A percentile compares a stretch with the other conserved stretches of the same genome.
Conservation (phyloP, 2,329 filamentous ascomycete genomes). For the Penicillium sp. region DNA sequence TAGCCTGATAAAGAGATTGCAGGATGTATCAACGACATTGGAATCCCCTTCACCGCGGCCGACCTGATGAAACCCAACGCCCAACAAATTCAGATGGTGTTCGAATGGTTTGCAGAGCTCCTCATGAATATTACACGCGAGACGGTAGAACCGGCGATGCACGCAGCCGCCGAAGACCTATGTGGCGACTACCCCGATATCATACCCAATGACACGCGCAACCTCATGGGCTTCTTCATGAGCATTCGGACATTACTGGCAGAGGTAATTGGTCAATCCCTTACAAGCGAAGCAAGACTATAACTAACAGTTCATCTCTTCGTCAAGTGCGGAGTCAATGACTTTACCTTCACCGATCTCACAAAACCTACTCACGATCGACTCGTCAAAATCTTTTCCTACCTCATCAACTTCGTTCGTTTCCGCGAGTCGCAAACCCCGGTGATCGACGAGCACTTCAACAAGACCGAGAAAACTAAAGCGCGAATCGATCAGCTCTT, state of each 20-base stretch:
- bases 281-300: neutral
- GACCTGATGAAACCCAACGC: slow-evolving; percentile 95
- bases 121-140: slow-evolving; percentile 93
- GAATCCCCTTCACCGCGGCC: slow-evolving; percentile 82
- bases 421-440: slow-evolving; percentile 92
- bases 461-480: slow-evolving; percentile 86
- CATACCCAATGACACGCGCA: slow-evolving; percentile 83
- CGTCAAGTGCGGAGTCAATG: slow-evolving; percentile 79
- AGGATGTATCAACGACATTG: slow-evolving; percentile 96
- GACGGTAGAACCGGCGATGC: slow-evolving; percentile 93
- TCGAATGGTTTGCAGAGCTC: slow-evolving; percentile 95
- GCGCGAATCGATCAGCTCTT: slow-evolving; percentile 85
- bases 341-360: slow-evolving; percentile 92
- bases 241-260: slow-evolving; percentile 78
- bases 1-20: slow-evolving; percentile 80
- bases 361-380: slow-evolving; percentile 90
- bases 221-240: slow-evolving; percentile 94
- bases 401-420: slow-evolving; percentile 97
- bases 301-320: neutral
- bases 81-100: slow-evolving; percentile 93
- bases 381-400: slow-evolving; percentile 93
- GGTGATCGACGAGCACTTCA: slow-evolving; percentile 92
- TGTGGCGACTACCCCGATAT: slow-evolving; percentile 84
- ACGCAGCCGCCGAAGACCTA: slow-evolving; percentile 84
- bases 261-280: slow-evolving; percentile 54